Base-by-base conservation (phyloP, 2,329 filamentous ascomycete species). In the Sporothrix luriei region DNA sequence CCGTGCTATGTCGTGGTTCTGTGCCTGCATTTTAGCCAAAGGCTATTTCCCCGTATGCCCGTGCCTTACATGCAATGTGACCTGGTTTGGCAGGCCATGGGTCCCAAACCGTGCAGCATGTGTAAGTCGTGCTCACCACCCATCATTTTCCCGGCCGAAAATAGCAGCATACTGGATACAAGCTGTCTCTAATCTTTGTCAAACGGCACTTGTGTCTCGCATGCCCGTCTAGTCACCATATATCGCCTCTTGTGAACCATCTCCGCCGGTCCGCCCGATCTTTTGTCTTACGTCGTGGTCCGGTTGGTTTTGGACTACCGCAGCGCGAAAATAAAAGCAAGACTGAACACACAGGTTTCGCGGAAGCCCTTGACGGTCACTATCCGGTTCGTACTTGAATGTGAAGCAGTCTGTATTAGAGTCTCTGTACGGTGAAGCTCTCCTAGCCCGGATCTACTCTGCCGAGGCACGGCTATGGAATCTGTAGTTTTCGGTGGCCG, bases 391-490 rank as follows among this genome's bases (percentile, higher is more conserved):
- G 11, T 46, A 4, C 19, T 10, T 19, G 26, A n/a, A 26, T 48
- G 29, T 67, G 38, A 29, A 19, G 16, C 48, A 26, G 13, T 66
- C 52, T 52, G 16, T 11, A 33, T n/a, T 16, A 5, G 9, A 24
- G 24, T 43, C n/a, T n/a, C 33, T 43, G n/a, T 24, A 38, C 19
- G 14, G 19, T 13, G 7, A 29, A 29, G 24, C 49, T 48, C 16
- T 29, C 14, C 11, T 66, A 46, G 33, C 59, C 52, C 49, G 48
- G 38, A 65, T 72, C 71, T 70, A 66, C 51, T 72, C 71, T 71
- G 64, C 71, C 71, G 71, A 72, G 71, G 71, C 70, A 67, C 61
- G 61, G 66, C 66, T 66, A 38, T 57, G 51, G 33, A 33, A 9
- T 13, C 21, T 19, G 10, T 54, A 33, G 11, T n/a, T 14, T n/a